Percentiles rank a stretch among this genome's conserved stretches.
Conservation (phyloP, 768 basidiomycete species). For the Termitomyces sp. region DNA sequence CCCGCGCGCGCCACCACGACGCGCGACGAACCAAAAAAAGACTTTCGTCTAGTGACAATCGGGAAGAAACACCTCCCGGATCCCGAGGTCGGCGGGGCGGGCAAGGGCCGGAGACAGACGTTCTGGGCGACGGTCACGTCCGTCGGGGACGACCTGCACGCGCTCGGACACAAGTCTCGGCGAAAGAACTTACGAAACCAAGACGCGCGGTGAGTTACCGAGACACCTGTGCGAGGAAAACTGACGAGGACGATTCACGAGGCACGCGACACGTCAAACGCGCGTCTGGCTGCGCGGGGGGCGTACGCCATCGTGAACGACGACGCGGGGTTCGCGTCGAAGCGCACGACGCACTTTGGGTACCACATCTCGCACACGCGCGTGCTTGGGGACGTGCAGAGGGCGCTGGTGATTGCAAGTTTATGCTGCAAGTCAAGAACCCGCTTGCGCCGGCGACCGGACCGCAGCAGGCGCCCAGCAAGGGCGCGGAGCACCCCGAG, state of each 20-base stretch:
- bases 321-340: constrained; percentile 35
- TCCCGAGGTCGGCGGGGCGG: constrained; percentile 24
- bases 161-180: constrained; percentile 44
- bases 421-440: constrained; percentile 51
- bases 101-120: constrained; percentile 33
- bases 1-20: constrained; percentile 39
- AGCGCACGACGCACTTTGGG: constrained; percentile 47
- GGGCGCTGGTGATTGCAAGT: constrained; percentile 50
- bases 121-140: constrained; percentile 50
- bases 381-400: constrained; percentile 51
- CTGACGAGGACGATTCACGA: constrained; percentile 8
- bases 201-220: constrained; percentile 42
- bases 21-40: constrained; percentile 29
- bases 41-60: constrained; percentile 44
- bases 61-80: constrained; percentile 58
- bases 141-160: constrained; percentile 44
- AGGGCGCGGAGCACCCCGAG: constrained; percentile 39
- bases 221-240: not conserved
- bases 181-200: constrained; percentile 51
- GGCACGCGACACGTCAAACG: constrained; percentile 46
- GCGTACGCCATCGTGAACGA: constrained; percentile 56
- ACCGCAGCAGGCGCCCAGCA: constrained; percentile 22
- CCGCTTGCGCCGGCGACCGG: constrained; percentile 39
- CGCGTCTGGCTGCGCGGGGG: constrained; percentile 50
- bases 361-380: constrained; percentile 52